Evolutionary conservation across 352 stramenopile genomes (phyloP), one percentile per base, ranked within the genome.

Genomic region (Nothophytophthora sp.): DNA sequence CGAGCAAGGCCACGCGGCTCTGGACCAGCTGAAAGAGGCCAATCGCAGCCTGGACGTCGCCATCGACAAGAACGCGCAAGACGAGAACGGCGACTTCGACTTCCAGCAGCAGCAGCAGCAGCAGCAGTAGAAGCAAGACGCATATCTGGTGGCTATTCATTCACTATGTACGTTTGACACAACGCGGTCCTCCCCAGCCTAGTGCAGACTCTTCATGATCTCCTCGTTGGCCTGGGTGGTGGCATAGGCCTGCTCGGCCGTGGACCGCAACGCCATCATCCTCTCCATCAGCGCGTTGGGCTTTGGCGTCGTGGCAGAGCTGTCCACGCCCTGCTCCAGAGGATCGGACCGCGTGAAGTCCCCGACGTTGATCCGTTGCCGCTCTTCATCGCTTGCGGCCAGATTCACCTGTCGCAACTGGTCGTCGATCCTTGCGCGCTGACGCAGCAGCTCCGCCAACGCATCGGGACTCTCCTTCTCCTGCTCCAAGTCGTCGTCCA

Each of bases 41-140:
- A 94, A 91, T 52, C 71, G 43, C 6, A 37, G 28, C 4, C 63
- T 94, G 5, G 83, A 94, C 59, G 76, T 94, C 25, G 83, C 81
- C 29, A 81, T 81, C 15, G 79, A 94, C 64, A 94, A 92, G 68
- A 86, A 80, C 47, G 81, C 70, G 7, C 72, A 86, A 67, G 72
- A 88, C 51, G 76, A 90, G 34, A 67, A 90, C 54, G 77, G 71
- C 16, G 68, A 66, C 54, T 73, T 87, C 38, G 57, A 70, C 40
- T 62, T 54, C n/a, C 56, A 63, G 50, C 64, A 50, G 28, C 60
- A 51, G 30, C 48, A 63, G 53, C 65, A 60, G 32, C 47, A 35
- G 18, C n/a, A n/a, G n/a, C n/a, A n/a, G n/a, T n/a, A n/a, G n/a
- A n/a, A n/a, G n/a, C n/a, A n/a, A n/a, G n/a, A n/a, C n/a, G n/a